phyloP scores from a whole-genome alignment of 331 rosid species.

The Malus hybrid region DNA sequence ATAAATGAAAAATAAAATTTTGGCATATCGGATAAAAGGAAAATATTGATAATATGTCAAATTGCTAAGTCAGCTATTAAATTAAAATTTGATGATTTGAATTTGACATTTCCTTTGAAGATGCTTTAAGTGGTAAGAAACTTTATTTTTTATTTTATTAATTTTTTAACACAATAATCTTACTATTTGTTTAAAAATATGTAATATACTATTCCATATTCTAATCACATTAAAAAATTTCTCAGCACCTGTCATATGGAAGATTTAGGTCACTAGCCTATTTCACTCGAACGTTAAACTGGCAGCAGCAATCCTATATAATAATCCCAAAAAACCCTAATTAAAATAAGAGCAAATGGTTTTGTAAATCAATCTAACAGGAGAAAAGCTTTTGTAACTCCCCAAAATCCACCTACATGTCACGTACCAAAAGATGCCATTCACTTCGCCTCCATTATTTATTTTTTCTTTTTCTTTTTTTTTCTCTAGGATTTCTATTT shows the following conservation, averaged over 20 bases:
- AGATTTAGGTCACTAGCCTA: neutral
- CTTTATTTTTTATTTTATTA: too few relatives aligned
- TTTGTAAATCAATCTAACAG: conserved; percentile 29
- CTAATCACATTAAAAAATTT: too few relatives aligned
- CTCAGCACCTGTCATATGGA: too few relatives aligned
- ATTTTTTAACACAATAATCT: too few relatives aligned
- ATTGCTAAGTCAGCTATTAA: too few relatives aligned
- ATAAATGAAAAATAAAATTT: too few relatives aligned
- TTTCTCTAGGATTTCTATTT: neutral
- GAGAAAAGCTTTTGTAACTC: neutral
- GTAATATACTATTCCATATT: rapidly evolving
- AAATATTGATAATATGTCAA: too few relatives aligned
- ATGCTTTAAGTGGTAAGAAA: too few relatives aligned
- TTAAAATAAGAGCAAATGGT: conserved; percentile 9
- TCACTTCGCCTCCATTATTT: neutral
- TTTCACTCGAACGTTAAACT: neutral
- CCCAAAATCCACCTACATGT: conserved; percentile 32
- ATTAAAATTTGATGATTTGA: too few relatives aligned
- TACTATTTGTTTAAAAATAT: too few relatives aligned
- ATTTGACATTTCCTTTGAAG: too few relatives aligned
- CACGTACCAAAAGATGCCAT: conserved; percentile 41
- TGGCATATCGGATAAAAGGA: too few relatives aligned
- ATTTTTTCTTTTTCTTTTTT: neutral
- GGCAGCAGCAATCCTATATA: conserved; percentile 1
- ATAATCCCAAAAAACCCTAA: neutral